phyloP scores from a whole-genome alignment of 2,329 filamentous ascomycete species.

The Trichoderma oligosporum region DNA sequence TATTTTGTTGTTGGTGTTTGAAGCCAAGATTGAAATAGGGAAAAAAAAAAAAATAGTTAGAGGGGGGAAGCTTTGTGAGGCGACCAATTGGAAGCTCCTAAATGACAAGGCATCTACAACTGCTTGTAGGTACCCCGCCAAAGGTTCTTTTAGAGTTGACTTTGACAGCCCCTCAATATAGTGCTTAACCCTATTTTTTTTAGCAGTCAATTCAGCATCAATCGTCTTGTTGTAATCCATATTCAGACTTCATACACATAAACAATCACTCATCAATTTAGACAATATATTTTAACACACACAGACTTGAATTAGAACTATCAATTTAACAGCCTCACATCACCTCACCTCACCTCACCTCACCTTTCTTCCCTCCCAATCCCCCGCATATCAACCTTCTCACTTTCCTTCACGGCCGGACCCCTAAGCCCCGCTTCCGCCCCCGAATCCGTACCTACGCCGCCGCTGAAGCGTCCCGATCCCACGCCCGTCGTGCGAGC shows the following conservation, averaged over 20 bases:
- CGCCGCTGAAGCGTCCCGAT: slow-evolving; percentile 53
- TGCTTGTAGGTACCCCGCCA: no score
- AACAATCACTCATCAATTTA: no score
- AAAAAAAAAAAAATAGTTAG: neutral
- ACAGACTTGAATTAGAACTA: no score
- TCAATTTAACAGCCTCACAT: no score
- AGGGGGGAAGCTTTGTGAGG: neutral
- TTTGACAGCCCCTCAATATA: no score
- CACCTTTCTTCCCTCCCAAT: slow-evolving; percentile 58
- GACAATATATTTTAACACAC: no score
- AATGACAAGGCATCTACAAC: neutral
- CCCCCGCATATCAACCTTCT: slow-evolving; percentile 51
- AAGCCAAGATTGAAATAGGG: neutral
- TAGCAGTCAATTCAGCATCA: no score
- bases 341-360: no score
- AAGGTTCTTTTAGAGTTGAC: no score
- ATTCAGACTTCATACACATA: no score
- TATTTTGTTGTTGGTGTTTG: neutral
- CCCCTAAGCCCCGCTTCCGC: slow-evolving; percentile 53
- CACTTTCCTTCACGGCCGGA: slow-evolving; percentile 51
- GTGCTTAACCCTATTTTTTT: no score
- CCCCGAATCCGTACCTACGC: slow-evolving; percentile 48
- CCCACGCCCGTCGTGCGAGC: slow-evolving; percentile 66
- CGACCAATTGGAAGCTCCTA: neutral
- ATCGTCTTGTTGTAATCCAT: no score